phyloP scores from a whole-genome alignment of 179 eudicot species.

The Beta lomatogona region DNA sequence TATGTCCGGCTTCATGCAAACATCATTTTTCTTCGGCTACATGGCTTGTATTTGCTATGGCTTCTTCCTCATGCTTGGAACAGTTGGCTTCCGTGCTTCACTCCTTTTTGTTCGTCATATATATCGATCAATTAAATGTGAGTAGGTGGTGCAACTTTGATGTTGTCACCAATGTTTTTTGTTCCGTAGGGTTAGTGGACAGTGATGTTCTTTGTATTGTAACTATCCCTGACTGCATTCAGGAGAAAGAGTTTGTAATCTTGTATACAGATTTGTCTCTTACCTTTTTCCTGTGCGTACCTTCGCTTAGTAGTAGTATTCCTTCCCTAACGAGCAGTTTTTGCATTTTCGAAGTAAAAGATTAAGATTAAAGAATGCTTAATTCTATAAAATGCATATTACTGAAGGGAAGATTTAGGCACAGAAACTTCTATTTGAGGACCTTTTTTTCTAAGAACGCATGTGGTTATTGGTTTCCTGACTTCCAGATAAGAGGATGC shows the following conservation, averaged over 20 bases:
- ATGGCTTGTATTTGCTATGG: conserved; percentile 57
- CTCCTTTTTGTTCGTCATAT: conserved; percentile 51
- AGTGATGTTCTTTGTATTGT: conserved; percentile 34
- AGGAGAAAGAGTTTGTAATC: conserved; percentile 28
- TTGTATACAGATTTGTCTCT: conserved; percentile 17
- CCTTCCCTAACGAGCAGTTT: neutral
- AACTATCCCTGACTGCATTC: conserved; percentile 27
- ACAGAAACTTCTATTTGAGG: too few relatives aligned
- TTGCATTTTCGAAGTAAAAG: too few relatives aligned
- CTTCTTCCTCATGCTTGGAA: conserved; percentile 58
- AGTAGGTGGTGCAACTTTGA: conserved; percentile 33
- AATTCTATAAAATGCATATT: too few relatives aligned
- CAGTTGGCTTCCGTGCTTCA: conserved; percentile 52
- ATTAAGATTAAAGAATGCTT: too few relatives aligned
- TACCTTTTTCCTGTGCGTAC: neutral
- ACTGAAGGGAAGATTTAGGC: too few relatives aligned
- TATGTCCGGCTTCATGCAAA: conserved; percentile 56
- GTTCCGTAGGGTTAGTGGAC: conserved; percentile 32
- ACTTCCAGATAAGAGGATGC: too few relatives aligned
- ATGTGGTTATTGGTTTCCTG: too few relatives aligned
- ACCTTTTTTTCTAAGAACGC: too few relatives aligned
- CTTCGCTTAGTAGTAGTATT: too few relatives aligned
- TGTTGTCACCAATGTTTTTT: conserved; percentile 24
- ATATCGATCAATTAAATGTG: conserved; percentile 47
- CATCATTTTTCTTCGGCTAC: conserved; percentile 52